Base-by-base conservation (phyloP, 148 eudicot species). In the Cornus controversa region DNA sequence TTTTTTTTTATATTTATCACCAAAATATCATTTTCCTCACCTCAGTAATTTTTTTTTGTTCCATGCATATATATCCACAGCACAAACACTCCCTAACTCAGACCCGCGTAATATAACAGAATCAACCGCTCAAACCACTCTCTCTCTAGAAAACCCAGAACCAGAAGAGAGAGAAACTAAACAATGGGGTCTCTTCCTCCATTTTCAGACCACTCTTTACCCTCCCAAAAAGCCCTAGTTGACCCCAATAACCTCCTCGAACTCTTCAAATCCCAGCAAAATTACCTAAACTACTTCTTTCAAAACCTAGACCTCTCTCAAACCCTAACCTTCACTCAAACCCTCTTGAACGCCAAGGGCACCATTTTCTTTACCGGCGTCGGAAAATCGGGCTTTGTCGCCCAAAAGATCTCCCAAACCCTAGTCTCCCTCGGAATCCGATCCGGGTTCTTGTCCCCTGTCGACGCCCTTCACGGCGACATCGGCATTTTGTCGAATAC, bases 391-490 rank as follows among this genome's bases (percentile, higher is more conserved):
- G 99, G 99, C 16, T 93, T 96, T 75, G 95, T 96, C 6, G 90
- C 99, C 20, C 89, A 91, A 69, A 96, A 96, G 78, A 93, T 96
- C 78, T 96, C 98, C 0, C 99, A 96, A 60, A 96, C 99, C 28
- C 85, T 96, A 2, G 84, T 91, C 37, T 96, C 99, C 14, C 86
- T 96, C 45, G 93, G 92, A 0, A 86, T 96, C 77, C 80, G 77
- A 80, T 84, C 99, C 62, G 90, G 83, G 71, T 96, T 91, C 67
- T 67, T 96, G 40, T 89, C 98, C 58, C 97, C 98, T 3, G 84
- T 86, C 25, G 99, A 96, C 73, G 98, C 99, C 31, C 91, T 96
- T 28, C 98, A 96, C 69, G 99, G 99, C 1, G 99, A 96, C 75
- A 96, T 96, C 50, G 99, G 99, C 71, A 87, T 89, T 75, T 8